Evolutionary conservation across 306 rosid species (phyloP).

Genomic region (Sechiopsis laciniata): DNA sequence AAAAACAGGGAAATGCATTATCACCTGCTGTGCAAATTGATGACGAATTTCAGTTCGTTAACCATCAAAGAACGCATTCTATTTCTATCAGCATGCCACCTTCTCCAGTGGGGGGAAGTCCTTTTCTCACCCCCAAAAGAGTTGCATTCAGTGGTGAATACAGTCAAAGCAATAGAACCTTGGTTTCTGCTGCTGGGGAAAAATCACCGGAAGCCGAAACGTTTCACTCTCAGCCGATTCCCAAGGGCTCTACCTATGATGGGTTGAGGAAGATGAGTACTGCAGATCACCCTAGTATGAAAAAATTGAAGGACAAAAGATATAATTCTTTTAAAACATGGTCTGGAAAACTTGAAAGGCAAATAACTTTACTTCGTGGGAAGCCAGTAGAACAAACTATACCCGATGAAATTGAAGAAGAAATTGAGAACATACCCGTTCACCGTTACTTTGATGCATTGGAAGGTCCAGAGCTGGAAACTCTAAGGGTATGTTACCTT

Average conservation of each 20-base stretch:
- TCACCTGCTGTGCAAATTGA: neutral
- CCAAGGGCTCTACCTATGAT: conserved; percentile 25
- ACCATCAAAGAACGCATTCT: conserved; percentile 48
- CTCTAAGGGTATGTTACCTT: conserved; percentile 48
- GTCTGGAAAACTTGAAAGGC: conserved; percentile 71
- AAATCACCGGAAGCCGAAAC: conserved; percentile 32
- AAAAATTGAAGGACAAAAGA: conserved; percentile 43
- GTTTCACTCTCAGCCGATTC: conserved; percentile 67
- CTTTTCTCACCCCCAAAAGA: conserved; percentile 24
- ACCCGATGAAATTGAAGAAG: conserved; percentile 30
- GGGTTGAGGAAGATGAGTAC: conserved; percentile 9
- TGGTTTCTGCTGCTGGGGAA: conserved; percentile 19
- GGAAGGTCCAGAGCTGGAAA: conserved; percentile 58
- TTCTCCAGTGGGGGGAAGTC: conserved; percentile 30
- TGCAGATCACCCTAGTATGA: conserved; percentile 31
- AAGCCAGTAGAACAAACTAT: conserved; percentile 29
- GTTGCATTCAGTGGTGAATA: conserved; percentile 41
- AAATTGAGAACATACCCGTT: conserved; percentile 40
- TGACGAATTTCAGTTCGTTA: conserved; percentile 27
- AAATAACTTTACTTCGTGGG: conserved; percentile 55
- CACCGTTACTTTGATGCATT: conserved; percentile 63
- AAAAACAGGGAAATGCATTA: conserved; percentile 38
- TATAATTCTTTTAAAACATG: conserved; percentile 76
- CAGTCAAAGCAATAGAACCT: conserved; percentile 15
- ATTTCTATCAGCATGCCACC: conserved; percentile 77